Evolutionary conservation across 108 stramenopile species (phyloP), one percentile per base, ranked within the genome.

Genomic region (Nannochloropsis granulata): DNA sequence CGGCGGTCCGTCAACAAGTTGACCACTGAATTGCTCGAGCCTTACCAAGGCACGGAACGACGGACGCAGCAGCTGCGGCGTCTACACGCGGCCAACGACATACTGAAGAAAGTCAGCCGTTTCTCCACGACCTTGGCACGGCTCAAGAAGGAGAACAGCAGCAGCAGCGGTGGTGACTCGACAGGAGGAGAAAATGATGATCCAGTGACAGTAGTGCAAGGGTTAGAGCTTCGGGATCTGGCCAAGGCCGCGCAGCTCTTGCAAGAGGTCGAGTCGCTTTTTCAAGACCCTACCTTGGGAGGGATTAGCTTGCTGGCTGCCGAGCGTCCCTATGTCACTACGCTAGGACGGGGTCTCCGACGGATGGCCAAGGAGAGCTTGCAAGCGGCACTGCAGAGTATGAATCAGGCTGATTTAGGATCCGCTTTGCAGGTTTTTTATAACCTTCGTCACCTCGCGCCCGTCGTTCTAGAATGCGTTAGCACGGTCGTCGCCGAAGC

Each of bases 231-330:
- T 21, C 43, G 86, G 13, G 86, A 86, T 82, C 82, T 86, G 21
- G 83, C 86, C 11, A 86, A 86, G 82, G 86, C 86, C n/a, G 86
- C 82, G 83, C 86, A 86, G 80, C 82, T 78, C 25, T 25, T 86
- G 25, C 86, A 86, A 79, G 86, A 86, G 82, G 82, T 86, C 0
- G 86, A 86, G 44, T 43, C 71, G 14, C 79, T 82, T 16, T 82
- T 86, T 13, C 44, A 71, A 12, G 86, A 86, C 79, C 34, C 79
- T 12, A 79, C 82, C 16, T 45, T 86, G 44, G 81, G 78, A 43
- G 83, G 45, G 34, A 79, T 86, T 21, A 78, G 78, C 23, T 78
- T 86, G 14, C 82, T 86, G 14, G 78, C 26, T 13, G 44, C 46
- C 21, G 86, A 86, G 83, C 82, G 86, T 25, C 78, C 79, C 0